Evolutionary conservation across 345 rosid species (phyloP).

Genomic region (Brassica napus): DNA sequence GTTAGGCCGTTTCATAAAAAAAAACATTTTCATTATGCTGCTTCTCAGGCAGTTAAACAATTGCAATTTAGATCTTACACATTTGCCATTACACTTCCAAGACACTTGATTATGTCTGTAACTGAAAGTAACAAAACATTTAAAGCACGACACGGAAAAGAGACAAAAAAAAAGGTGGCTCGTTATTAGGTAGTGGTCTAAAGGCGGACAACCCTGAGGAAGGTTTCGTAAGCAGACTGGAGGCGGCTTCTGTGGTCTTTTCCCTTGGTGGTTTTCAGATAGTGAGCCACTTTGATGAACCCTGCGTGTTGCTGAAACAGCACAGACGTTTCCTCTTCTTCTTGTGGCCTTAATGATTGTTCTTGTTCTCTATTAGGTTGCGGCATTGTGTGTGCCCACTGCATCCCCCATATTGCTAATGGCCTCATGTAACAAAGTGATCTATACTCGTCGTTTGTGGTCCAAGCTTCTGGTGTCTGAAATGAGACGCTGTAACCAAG

Average conservation of each 20-base stretch:
- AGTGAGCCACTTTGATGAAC: slow-evolving; percentile 64
- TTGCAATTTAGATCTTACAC: not conserved
- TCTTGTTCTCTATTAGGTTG: slow-evolving; percentile 35
- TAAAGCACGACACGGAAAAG: not conserved
- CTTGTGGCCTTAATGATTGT: slow-evolving; percentile 26
- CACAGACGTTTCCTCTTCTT: slow-evolving; percentile 34
- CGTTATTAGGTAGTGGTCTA: slow-evolving; percentile 5
- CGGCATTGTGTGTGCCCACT: slow-evolving; percentile 68
- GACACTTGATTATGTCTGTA: slow-evolving; percentile 9
- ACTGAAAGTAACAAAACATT: not conserved
- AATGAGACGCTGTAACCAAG: slow-evolving; percentile 55
- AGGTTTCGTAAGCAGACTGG: slow-evolving; percentile 50
- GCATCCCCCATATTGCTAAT: slow-evolving; percentile 81
- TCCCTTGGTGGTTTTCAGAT: slow-evolving; percentile 50
- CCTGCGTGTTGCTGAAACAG: slow-evolving; percentile 51
- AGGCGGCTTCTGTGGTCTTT: slow-evolving; percentile 46
- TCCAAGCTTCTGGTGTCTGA: slow-evolving; percentile 82
- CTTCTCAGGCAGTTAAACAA: not conserved
- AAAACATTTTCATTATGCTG: not conserved
- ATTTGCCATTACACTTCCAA: slow-evolving; percentile 1
- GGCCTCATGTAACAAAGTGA: slow-evolving; percentile 81
- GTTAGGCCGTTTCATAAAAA: not conserved
- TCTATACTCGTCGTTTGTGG: slow-evolving; percentile 50
- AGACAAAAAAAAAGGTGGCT: not conserved
- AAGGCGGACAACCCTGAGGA: slow-evolving; percentile 41